A percentile compares a stretch with the other conserved stretches of the same genome.
These are phyloP conservation scores for Pezicula carpinea DNA, from an alignment of 2,329 filamentous ascomycete species.

Conservation along the genomic window DNA sequence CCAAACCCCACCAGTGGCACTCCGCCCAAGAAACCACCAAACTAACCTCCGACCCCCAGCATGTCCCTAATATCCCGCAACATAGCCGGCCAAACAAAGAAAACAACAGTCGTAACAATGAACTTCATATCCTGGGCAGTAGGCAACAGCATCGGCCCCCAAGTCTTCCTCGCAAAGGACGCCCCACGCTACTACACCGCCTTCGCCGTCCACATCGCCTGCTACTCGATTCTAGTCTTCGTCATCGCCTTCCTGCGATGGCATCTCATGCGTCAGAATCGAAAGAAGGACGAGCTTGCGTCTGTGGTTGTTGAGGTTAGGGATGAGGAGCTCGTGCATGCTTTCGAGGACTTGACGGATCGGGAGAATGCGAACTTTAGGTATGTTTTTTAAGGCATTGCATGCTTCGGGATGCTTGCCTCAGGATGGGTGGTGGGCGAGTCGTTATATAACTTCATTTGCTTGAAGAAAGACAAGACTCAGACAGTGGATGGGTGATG, in stretches of 20 bases:
- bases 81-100: slow-evolving; percentile 47
- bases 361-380: slow-evolving; percentile 23
- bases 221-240: slow-evolving; percentile 24
- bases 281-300: slow-evolving; percentile 15
- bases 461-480: too few relatives aligned
- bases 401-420: too few relatives aligned
- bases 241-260: slow-evolving; percentile 17
- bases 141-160: slow-evolving; percentile 53
- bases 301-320: slow-evolving; percentile 9
- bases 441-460: too few relatives aligned
- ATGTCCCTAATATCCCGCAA: slow-evolving; percentile 57
- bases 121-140: slow-evolving; percentile 46
- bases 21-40: too few relatives aligned
- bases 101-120: slow-evolving; percentile 43
- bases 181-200: slow-evolving; percentile 48
- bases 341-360: slow-evolving; percentile 28
- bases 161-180: slow-evolving; percentile 49
- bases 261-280: slow-evolving; percentile 29
- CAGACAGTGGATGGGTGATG: too few relatives aligned
- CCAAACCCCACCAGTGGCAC: too few relatives aligned
- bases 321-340: slow-evolving; percentile 20
- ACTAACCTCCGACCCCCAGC: too few relatives aligned
- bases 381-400: slow-evolving; percentile 23
- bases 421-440: too few relatives aligned
- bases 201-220: slow-evolving; percentile 49